Conservation (phyloP, 2,329 filamentous ascomycete genomes). For the Decorospora gaudefroyi region DNA sequence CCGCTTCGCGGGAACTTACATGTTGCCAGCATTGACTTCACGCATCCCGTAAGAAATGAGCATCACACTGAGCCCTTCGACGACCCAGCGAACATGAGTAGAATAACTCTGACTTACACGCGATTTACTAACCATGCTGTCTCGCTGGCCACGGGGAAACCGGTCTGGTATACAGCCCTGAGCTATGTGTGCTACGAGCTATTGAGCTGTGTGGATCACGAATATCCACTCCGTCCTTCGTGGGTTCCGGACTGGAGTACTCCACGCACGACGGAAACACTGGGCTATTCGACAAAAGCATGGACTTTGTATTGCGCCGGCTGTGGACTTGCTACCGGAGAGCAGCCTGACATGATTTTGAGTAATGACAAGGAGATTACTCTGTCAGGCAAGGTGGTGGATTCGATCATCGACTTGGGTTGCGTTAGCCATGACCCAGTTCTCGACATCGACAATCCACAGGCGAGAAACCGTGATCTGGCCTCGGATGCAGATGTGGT, state of each 20-base stretch:
- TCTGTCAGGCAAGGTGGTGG: conserved; percentile 24
- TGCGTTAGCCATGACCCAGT: conserved; percentile 8
- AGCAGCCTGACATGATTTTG: background rate
- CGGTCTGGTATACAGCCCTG: conserved; percentile 31
- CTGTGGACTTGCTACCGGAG: background rate
- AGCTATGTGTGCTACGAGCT: conserved; percentile 31
- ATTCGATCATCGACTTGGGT: conserved; percentile 19
- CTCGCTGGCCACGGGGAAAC: conserved; percentile 14
- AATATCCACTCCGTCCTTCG: conserved; percentile 22
- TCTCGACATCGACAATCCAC: conserved; percentile 21
- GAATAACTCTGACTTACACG: conserved; percentile 5
- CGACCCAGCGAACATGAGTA: conserved; percentile 1
- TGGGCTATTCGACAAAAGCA: conserved; percentile 29
- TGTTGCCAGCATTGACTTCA: conserved; percentile 27
- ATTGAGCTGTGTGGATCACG: conserved; percentile 32
- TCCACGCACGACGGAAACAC: conserved; percentile 24
- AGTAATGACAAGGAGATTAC: conserved; percentile 16
- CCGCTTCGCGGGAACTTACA: conserved; percentile 21
- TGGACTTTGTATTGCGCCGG: conserved; percentile 26
- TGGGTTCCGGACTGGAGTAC: conserved; percentile 35
- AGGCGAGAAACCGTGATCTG: conserved; percentile 8
- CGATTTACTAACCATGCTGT: conserved; percentile 27
- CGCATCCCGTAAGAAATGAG: conserved; percentile 15
- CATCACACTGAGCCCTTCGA: conserved; percentile 1
- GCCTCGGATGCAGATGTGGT: conserved; percentile 17